A percentile compares a stretch with the other conserved stretches of the same genome.
phyloP scores from a whole-genome alignment of 2,329 filamentous ascomycete genomes.

The Chaetomium sp. region DNA sequence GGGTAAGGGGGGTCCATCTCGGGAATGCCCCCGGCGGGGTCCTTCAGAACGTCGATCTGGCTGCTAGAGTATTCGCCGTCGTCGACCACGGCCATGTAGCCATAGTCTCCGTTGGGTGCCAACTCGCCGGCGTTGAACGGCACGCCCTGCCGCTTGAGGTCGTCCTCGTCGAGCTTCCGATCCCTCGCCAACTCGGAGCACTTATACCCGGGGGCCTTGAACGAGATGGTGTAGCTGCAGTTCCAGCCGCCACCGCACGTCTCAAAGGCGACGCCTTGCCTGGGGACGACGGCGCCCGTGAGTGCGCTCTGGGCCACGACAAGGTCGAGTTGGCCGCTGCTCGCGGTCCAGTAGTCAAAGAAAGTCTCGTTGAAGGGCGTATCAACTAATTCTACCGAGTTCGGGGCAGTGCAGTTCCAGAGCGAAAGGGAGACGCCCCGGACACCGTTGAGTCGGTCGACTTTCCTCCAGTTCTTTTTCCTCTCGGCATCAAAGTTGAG shows the following conservation, averaged over 20 bases:
- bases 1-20: constrained; percentile 36
- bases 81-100: constrained; percentile 41
- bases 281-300: constrained; percentile 32
- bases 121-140: constrained; percentile 41
- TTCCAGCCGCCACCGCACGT: constrained; percentile 45
- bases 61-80: constrained; percentile 41
- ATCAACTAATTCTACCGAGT: constrained; percentile 10
- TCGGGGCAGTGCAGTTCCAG: constrained; percentile 35
- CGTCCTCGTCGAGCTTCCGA: constrained; percentile 34
- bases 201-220: constrained; percentile 45
- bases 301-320: constrained; percentile 31
- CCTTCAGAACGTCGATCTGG: constrained; percentile 37
- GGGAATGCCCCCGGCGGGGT: constrained; percentile 38
- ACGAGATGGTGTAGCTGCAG: constrained; percentile 44
- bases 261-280: constrained; percentile 39
- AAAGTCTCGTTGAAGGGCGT: constrained; percentile 32
- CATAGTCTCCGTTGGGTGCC: constrained; percentile 40
- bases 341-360: constrained; percentile 39
- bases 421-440: constrained; percentile 35
- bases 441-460: constrained; percentile 30
- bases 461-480: constrained; percentile 35
- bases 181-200: constrained; percentile 42
- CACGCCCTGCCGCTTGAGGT: constrained; percentile 32
- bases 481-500: constrained; percentile 38
- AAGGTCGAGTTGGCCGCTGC: constrained; percentile 30